Base-by-base conservation (phyloP, 352 stramenopile species). In the Phytopythium oedochilum region DNA sequence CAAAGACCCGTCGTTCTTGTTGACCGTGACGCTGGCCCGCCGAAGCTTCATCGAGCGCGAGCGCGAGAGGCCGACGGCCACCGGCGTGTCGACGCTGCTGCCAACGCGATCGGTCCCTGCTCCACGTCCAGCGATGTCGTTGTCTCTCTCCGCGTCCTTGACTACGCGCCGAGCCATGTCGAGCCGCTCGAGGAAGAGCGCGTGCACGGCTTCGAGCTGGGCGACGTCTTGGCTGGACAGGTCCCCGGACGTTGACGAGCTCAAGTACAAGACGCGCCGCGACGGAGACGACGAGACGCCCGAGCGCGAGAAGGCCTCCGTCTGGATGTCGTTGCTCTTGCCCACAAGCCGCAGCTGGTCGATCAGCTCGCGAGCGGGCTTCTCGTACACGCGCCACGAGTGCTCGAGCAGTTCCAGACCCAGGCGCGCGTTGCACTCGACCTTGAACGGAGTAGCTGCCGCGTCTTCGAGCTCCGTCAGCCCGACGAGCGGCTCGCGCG, bases 211-310 rank as follows among this genome's bases (percentile, higher is more conserved):
- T n/a, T 88, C 76, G 12, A 86, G 66, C 50, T 90, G 78, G 3
- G 66, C 68, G n/a, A 88, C 81, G 38, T 90, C 75, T 50, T 90
- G 79, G 35, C 75, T 90, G 1, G 75, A 88, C 3, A 90, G 51
- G 2, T 22, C 66, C 29, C 70, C 61, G 2, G 61, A 39, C 0
- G 75, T 75, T 1, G 54, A 66, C 2, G 79, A 79, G 49, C 77
- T 88, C 50, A 88, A 20, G 34, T 89, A 82, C 40, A 84, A 53
- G 20, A 82, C 63, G 2, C 78, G 26, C 57, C 23, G 5, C 44
- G 56, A 18, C 51, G 59, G 1, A 47, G 64, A 48, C 25, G 38
- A 18, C 40, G 52, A 17, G 55, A 28, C 18, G 51, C 45, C 14
- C 55, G 45, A 9, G 61, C 66, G 63, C 15, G 63, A 62, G 14